phyloP scores from a whole-genome alignment of 83 land plant species.

The Thuja plicata region DNA sequence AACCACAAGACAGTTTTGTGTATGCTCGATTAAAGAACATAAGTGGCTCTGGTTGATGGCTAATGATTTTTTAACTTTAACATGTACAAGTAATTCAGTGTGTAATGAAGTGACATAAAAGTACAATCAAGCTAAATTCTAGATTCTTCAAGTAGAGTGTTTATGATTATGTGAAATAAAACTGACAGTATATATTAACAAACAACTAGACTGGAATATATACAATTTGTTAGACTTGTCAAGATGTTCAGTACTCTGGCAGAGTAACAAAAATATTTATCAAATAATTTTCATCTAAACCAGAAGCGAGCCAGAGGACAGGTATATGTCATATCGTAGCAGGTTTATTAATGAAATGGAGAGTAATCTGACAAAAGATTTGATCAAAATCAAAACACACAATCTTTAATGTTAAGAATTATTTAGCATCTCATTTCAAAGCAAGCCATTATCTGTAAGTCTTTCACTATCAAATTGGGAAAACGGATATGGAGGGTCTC shows the following conservation, averaged over 20 bases:
- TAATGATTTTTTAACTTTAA: not conserved
- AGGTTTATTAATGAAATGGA: not conserved
- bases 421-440: not conserved
- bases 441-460: not conserved
- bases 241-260: not conserved
- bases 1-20: not conserved
- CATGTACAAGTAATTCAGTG: not conserved
- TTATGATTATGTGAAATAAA: not conserved
- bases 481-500: not conserved
- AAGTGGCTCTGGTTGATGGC: not conserved
- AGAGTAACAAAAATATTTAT: not conserved
- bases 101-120: not conserved
- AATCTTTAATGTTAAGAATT: not conserved
- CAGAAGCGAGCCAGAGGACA: not conserved
- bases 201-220: not conserved
- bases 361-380: not conserved
- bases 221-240: not conserved
- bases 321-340: not conserved
- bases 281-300: not conserved
- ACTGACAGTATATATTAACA: not conserved
- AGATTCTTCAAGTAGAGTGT: not conserved
- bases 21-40: not conserved
- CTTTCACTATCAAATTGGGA: not conserved
- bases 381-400: not conserved
- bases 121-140: not conserved